Evolutionary conservation across 371 early-diverging fungal genomes (phyloP).

Genomic region (Apophysomyces sp.): DNA sequence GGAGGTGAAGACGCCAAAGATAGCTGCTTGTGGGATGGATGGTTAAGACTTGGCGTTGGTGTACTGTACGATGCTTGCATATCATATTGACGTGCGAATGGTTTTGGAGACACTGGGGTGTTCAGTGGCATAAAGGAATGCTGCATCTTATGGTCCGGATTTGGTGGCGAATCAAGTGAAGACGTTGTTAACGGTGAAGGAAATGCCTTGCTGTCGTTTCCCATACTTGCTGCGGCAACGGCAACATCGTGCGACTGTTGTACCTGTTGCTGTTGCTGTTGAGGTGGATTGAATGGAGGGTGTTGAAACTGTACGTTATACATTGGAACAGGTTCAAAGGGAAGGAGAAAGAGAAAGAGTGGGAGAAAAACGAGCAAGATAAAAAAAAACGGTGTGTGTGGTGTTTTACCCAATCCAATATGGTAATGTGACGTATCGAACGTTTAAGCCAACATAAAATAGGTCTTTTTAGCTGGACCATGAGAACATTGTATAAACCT

Average conservation of each 20-base stretch:
- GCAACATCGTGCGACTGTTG: slow-evolving; percentile 9
- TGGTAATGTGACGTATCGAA: background rate
- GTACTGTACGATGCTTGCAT: slow-evolving; percentile 12
- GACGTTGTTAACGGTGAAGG: slow-evolving; percentile 40
- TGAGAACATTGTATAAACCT: background rate
- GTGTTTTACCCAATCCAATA: background rate
- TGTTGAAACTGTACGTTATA: slow-evolving; percentile 33
- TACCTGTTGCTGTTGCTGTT: slow-evolving; percentile 14
- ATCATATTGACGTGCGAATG: slow-evolving; percentile 11
- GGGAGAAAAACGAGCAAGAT: slow-evolving; percentile 6
- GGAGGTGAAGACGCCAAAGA: background rate
- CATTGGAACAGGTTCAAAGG: background rate
- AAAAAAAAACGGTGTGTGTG: slow-evolving; percentile 1
- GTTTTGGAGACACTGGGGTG: slow-evolving; percentile 18
- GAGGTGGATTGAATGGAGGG: slow-evolving; percentile 15
- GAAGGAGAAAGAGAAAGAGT: slow-evolving; percentile 1
- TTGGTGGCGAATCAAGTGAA: slow-evolving; percentile 39
- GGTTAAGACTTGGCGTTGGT: slow-evolving; percentile 8
- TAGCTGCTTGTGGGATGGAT: slow-evolving; percentile 6
- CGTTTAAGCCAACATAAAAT: no score
- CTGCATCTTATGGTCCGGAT: slow-evolving; percentile 10
- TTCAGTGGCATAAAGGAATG: slow-evolving; percentile 19
- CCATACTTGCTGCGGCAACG: slow-evolving; percentile 9
- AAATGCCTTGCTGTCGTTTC: slow-evolving; percentile 22
- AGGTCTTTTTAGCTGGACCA: background rate